These are phyloP conservation scores for Candida bentonensis DNA, from an alignment of 805 yeast species.

Conservation along the genomic window DNA sequence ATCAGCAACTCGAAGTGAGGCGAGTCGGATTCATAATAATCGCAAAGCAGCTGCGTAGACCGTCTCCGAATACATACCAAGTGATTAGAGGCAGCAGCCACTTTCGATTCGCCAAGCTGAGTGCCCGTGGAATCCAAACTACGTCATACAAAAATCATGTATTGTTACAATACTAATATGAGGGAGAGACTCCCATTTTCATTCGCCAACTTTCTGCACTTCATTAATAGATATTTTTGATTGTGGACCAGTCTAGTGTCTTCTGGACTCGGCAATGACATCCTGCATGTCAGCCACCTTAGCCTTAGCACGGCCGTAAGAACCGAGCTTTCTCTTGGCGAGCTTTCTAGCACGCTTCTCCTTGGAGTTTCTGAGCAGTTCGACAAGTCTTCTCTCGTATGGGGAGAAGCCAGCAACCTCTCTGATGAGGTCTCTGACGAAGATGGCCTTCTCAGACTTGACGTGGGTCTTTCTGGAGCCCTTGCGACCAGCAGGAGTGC, in stretches of 20 bases:
- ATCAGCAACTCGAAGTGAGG: too few species aligned
- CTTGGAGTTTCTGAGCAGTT: conserved; percentile 99
- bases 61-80: too few species aligned
- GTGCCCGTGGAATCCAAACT: too few species aligned
- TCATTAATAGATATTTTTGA: conserved; percentile 1
- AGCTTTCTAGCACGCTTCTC: conserved; percentile 99
- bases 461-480: conserved; percentile 97
- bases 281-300: conserved; percentile 98
- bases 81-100: too few species aligned
- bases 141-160: neutral
- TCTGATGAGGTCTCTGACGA: conserved; percentile 88
- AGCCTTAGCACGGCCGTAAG: conserved; percentile 98
- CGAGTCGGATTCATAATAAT: too few species aligned
- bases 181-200: neutral
- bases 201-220: neutral
- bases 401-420: conserved; percentile 99
- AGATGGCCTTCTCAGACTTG: conserved; percentile 85
- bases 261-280: conserved; percentile 91
- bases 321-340: conserved; percentile 98
- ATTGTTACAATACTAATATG: neutral
- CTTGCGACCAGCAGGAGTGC: conserved; percentile 74
- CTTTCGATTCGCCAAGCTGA: too few species aligned
- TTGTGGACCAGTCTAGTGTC: neutral
- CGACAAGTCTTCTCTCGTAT: conserved; percentile 98
- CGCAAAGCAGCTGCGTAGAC: too few species aligned